Conservation (phyloP, 2,329 filamentous ascomycete species). For the Zymoseptoria ardabiliae region DNA sequence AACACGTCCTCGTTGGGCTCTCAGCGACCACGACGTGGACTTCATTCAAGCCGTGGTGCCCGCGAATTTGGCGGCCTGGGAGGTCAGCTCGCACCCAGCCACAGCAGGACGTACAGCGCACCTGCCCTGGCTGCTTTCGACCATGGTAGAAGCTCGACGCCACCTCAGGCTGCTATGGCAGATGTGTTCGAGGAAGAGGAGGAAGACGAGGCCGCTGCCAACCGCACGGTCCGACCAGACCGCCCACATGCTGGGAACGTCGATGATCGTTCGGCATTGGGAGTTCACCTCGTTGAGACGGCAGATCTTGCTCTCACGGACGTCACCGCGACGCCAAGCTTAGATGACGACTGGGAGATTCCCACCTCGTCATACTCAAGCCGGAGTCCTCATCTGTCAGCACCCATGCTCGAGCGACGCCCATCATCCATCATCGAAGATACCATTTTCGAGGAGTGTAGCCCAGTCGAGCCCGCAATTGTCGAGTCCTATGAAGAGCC, state of each 20-base stretch:
- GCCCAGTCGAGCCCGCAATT: conserved; percentile 36
- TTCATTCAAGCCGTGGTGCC: conserved; percentile 70
- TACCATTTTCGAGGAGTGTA: conserved; percentile 30
- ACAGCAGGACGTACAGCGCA: conserved; percentile 71
- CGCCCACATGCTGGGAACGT: background rate
- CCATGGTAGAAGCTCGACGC: conserved; percentile 20
- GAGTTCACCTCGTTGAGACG: conserved; percentile 27
- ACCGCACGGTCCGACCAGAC: conserved; percentile 9
- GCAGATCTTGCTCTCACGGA: background rate
- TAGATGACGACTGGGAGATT: conserved; percentile 13
- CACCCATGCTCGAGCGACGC: conserved; percentile 21
- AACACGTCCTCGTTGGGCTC: conserved; percentile 67
- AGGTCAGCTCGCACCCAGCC: conserved; percentile 54
- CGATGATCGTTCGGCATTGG: conserved; percentile 19
- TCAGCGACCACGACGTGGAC: conserved; percentile 58
- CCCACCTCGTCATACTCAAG: conserved; percentile 15
- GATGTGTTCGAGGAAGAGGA: conserved; percentile 85
- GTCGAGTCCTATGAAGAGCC: conserved; percentile 43
- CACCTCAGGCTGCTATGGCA: conserved; percentile 60
- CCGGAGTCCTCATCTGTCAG: conserved; percentile 15
- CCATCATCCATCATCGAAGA: conserved; percentile 29
- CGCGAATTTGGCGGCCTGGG: conserved; percentile 61
- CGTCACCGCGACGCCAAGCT: no score
- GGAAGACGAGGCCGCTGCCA: conserved; percentile 35
- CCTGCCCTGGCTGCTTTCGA: conserved; percentile 74